These are phyloP conservation scores for Pyrenophora teres DNA, from an alignment of 2,329 filamentous ascomycete genomes.

Conservation along the genomic window DNA sequence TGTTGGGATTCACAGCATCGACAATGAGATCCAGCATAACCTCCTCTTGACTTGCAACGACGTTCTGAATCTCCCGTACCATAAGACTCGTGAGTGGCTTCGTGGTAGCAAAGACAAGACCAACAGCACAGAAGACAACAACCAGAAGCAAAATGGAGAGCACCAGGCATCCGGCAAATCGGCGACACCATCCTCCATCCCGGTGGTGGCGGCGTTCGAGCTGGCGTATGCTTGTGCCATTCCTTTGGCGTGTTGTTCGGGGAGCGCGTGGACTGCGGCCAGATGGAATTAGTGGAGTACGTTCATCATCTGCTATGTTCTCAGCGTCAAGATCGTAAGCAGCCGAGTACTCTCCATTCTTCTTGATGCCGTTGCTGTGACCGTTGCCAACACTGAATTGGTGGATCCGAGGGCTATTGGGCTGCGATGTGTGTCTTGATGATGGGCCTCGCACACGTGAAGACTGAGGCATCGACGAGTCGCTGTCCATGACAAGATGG, in stretches of 20 bases:
- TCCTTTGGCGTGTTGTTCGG: slow-evolving; percentile 56
- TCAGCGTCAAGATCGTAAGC: slow-evolving; percentile 83
- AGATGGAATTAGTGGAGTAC: slow-evolving; percentile 75
- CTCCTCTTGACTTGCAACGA: slow-evolving; percentile 91
- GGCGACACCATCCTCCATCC: slow-evolving; percentile 63
- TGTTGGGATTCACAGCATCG: slow-evolving; percentile 87
- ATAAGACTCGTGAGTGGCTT: slow-evolving; percentile 81
- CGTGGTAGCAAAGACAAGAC: slow-evolving; percentile 89
- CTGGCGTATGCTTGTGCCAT: slow-evolving; percentile 65
- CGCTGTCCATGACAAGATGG: slow-evolving; percentile 64
- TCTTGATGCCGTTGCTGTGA: slow-evolving; percentile 51
- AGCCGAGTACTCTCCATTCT: slow-evolving; percentile 65
- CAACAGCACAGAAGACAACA: slow-evolving; percentile 81
- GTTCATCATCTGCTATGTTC: slow-evolving; percentile 81
- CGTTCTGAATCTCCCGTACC: slow-evolving; percentile 81
- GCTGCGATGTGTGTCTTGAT: slow-evolving; percentile 67
- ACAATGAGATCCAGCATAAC: slow-evolving; percentile 93
- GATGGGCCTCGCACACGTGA: slow-evolving; percentile 65
- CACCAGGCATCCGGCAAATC: slow-evolving; percentile 84
- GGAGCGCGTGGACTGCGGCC: slow-evolving; percentile 62
- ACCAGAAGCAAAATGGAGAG: slow-evolving; percentile 81
- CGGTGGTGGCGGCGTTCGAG: slow-evolving; percentile 69
- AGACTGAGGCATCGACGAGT: slow-evolving; percentile 69
- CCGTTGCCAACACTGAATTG: slow-evolving; percentile 51
- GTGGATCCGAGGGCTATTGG: slow-evolving; percentile 67